phyloP scores from a whole-genome alignment of 2,329 filamentous ascomycete genomes.

The Elsinoe arachidis region DNA sequence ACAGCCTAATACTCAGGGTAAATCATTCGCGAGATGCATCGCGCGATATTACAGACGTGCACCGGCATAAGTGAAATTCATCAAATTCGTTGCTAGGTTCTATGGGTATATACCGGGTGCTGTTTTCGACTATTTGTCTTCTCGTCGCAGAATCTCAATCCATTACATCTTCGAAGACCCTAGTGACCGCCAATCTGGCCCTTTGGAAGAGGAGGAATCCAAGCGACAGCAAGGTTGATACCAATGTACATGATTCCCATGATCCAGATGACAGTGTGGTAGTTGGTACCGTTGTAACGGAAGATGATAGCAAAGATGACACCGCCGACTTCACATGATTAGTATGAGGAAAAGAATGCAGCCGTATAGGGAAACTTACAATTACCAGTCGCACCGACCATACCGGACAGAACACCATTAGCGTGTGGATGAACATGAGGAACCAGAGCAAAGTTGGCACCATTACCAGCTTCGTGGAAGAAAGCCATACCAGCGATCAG shows the following conservation, averaged over 20 bases:
- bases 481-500: constrained; percentile 65
- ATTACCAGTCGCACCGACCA: constrained; percentile 70
- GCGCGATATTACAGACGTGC: too few species aligned
- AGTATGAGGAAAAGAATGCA: constrained; percentile 38
- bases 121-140: background rate
- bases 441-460: constrained; percentile 75
- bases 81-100: background rate
- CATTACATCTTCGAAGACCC: background rate
- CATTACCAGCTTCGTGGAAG: constrained; percentile 73
- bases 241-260: constrained; percentile 64
- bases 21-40: too few species aligned
- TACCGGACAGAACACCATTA: constrained; percentile 66
- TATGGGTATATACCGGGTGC: background rate
- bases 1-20: too few species aligned
- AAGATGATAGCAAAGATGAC: constrained; percentile 73
- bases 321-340: constrained; percentile 50
- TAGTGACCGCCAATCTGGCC: constrained; percentile 38
- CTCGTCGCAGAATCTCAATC: background rate
- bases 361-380: background rate
- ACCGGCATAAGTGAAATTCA: background rate
- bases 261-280: constrained; percentile 65
- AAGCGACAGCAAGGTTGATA: constrained; percentile 55
- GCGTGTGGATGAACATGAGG: constrained; percentile 72
- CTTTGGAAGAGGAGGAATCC: constrained; percentile 49
- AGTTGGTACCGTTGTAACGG: constrained; percentile 59